Conservation (phyloP, 805 yeast genomes). For the Starmerella potacharoeniae region DNA sequence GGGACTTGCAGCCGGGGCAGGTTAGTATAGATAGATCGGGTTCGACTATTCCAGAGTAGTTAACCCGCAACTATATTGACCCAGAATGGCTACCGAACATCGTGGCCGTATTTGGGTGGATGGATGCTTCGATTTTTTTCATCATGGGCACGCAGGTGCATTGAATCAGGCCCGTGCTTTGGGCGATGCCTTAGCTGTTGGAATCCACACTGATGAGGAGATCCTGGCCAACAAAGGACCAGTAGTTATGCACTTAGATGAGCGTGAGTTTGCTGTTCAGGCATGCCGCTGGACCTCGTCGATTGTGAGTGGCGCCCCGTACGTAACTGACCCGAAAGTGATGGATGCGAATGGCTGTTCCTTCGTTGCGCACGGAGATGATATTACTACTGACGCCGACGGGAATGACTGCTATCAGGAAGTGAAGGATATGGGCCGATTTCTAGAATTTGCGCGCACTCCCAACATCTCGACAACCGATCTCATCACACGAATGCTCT, state of each 20-base stretch:
- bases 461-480: conserved; percentile 93
- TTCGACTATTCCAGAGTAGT: no score
- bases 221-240: conserved; percentile 79
- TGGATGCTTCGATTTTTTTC: conserved; percentile 96
- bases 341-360: conserved; percentile 65
- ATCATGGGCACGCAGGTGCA: conserved; percentile 96
- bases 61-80: no score
- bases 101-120: conserved; percentile 74
- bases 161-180: conserved; percentile 82
- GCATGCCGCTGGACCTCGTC: conserved; percentile 82
- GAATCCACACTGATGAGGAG: conserved; percentile 87
- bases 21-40: no score
- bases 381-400: conserved; percentile 89
- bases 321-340: conserved; percentile 76
- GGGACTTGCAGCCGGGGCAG: no score
- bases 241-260: conserved; percentile 77
- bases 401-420: conserved; percentile 86
- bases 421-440: conserved; percentile 75
- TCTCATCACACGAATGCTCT: conserved; percentile 76
- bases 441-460: conserved; percentile 85
- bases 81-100: not conserved
- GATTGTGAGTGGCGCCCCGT: conserved; percentile 72
- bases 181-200: conserved; percentile 67
- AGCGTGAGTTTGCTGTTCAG: conserved; percentile 71
- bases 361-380: conserved; percentile 98